Conservation (phyloP, 106 monocot genomes). For the Narthecium ossifragum region DNA sequence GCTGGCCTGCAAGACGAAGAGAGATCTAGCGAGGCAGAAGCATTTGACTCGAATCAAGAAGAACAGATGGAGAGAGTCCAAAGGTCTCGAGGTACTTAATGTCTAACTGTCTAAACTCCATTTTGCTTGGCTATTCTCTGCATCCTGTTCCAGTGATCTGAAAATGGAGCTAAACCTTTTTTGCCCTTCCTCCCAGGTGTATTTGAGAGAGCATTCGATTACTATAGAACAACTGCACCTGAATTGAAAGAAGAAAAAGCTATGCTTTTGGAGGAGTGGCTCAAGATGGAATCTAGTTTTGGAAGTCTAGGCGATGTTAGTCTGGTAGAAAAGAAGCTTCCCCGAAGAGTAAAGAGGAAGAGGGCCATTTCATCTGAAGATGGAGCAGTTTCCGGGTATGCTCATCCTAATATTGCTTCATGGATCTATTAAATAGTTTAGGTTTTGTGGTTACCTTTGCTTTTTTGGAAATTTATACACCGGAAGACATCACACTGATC, state of each 20-base stretch:
- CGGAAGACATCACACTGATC: no score
- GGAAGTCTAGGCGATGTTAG: constrained; percentile 52
- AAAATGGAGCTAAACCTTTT: not conserved
- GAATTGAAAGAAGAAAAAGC: constrained; percentile 93
- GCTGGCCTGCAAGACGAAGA: constrained; percentile 28
- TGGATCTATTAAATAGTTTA: not conserved
- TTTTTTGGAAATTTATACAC: not conserved
- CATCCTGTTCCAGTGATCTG: not conserved
- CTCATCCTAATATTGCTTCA: not conserved
- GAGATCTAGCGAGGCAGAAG: constrained; percentile 12
- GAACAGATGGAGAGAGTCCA: constrained; percentile 27
- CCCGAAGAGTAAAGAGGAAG: constrained; percentile 91
- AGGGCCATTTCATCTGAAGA: constrained; percentile 81
- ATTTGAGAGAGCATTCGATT: constrained; percentile 87
- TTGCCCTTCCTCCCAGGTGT: constrained; percentile 32
- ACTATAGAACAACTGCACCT: constrained; percentile 74
- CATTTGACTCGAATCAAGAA: constrained; percentile 2
- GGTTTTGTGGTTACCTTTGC: not conserved
- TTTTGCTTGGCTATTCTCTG: not conserved
- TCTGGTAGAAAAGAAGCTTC: constrained; percentile 79
- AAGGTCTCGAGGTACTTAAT: constrained; percentile 44
- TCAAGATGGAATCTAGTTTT: constrained; percentile 63
- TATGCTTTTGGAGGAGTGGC: constrained; percentile 96
- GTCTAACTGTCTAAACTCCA: not conserved
- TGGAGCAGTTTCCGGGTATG: constrained; percentile 65